phyloP scores from a whole-genome alignment of 495 filamentous ascomycete species.

The Neurospora terricola region DNA sequence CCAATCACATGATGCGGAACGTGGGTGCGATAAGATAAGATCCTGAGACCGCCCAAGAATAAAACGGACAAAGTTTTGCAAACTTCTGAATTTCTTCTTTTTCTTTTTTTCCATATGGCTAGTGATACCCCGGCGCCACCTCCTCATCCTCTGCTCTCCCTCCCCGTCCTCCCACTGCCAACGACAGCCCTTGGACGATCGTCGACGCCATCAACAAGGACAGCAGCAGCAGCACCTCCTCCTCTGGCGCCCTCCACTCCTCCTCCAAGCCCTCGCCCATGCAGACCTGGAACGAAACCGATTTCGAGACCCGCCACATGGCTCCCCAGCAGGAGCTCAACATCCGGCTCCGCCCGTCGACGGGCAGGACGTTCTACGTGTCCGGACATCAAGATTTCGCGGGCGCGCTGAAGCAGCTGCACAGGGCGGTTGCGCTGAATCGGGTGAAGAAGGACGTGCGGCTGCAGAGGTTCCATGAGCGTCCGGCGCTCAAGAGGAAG shows the following conservation, averaged over 20 bases:
- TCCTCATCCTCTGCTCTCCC: background rate
- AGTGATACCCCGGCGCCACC: constrained; percentile 37
- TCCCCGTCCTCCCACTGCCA: background rate
- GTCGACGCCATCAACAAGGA: constrained; percentile 1
- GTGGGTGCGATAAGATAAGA: background rate
- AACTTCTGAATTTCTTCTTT: constrained; percentile 2
- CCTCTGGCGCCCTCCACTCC: background rate
- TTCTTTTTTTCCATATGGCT: constrained; percentile 28
- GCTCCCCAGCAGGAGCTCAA: constrained; percentile 5
- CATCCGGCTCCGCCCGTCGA: constrained; percentile 39
- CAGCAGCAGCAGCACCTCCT: constrained; percentile 3
- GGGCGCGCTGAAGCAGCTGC: constrained; percentile 42
- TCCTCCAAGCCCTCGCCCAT: constrained; percentile 2
- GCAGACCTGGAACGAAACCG: constrained; percentile 2
- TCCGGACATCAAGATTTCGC: constrained; percentile 39
- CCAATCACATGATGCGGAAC: background rate
- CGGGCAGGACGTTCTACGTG: constrained; percentile 51
- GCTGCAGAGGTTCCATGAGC: constrained; percentile 57
- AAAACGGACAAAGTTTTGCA: constrained; percentile 1
- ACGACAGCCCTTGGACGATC: background rate
- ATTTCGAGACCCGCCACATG: constrained; percentile 8
- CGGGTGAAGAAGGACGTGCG: constrained; percentile 37
- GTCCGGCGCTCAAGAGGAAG: constrained; percentile 65
- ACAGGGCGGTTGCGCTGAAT: constrained; percentile 36
- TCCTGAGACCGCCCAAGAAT: background rate